Base-by-base conservation (phyloP, 1,139 yeast species). In the Ogataea hybrid region DNA sequence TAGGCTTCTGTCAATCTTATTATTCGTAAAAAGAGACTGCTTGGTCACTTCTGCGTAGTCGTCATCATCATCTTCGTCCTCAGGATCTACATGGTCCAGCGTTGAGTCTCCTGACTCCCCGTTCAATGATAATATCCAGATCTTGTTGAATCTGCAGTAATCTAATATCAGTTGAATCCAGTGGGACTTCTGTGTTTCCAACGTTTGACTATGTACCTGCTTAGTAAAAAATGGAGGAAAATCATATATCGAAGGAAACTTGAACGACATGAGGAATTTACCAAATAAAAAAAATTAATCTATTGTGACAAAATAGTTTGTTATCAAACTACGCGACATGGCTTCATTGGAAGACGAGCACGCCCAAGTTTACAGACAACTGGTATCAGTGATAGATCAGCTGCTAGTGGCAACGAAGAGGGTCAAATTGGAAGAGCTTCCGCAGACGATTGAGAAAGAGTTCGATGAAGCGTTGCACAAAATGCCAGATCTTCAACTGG, bases 141-240 rank as follows among this genome's bases (percentile, higher is more conserved):
- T 69, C 43, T 70, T 70, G 52, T 79, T 68, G 47, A 65, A 69
- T 51, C 76, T 72, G 58, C 95, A 84, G 54, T 78, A 86, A 5
- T 71, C 69, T 20, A 84, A 61, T 37, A 73, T 72, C 59, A 73
- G 70, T 46, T 72, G 65, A 10, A 64, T 64, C 92, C 92, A 84
- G 41, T 77, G 73, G 14, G 65, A 62, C 20, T 75, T 61, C 57
- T 92, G 98, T 17, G 88, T 81, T 28, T 75, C 73, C 67, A 85
- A 76, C 3, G 95, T 83, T 15, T 87, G 80, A 34, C 80, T 75
- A 56, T 92, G 92, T 28, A 94, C 89, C 63, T 92, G 98, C 46
- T 79, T 73, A 5, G 97, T 92, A 65, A 83, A 92, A 54, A 92
- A 77, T 0, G 98, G 98, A 6, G 97, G 97, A 63, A 88, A 92